These are phyloP conservation scores for Kluyveromyces aestuarii DNA, from an alignment of 805 yeast genomes.

Conservation along the genomic window DNA sequence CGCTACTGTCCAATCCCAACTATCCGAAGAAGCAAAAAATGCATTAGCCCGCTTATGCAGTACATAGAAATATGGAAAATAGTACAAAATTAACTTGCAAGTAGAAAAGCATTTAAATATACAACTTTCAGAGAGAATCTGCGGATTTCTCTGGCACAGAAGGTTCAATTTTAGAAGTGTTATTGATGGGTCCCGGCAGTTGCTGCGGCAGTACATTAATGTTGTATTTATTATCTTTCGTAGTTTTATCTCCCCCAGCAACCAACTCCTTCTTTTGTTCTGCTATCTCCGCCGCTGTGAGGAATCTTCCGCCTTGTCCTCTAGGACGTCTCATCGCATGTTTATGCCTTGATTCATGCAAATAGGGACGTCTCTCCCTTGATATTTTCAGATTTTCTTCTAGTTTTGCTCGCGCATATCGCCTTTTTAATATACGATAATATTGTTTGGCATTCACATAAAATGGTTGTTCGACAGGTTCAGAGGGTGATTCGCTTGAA, in stretches of 20 bases:
- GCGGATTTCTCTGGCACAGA: not conserved
- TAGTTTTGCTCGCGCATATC: constrained; percentile 86
- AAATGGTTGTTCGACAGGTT: constrained; percentile 71
- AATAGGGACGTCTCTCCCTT: constrained; percentile 83
- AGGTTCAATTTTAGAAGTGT: not conserved
- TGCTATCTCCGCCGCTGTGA: constrained; percentile 82
- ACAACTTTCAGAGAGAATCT: not conserved
- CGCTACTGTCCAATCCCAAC: constrained; percentile 18
- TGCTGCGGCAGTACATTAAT: constrained; percentile 2
- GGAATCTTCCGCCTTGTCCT: constrained; percentile 96
- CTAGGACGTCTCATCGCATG: constrained; percentile 99
- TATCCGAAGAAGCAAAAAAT: constrained; percentile 18
- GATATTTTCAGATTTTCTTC: constrained; percentile 85
- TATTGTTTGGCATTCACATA: constrained; percentile 98
- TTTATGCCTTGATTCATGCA: constrained; percentile 95
- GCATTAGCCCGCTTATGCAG: constrained; percentile 18
- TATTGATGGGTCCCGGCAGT: constrained; percentile 1
- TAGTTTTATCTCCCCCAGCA: not conserved
- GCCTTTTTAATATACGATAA: constrained; percentile 84
- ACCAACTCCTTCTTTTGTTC: constrained; percentile 37
- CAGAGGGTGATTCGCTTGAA: constrained; percentile 4
- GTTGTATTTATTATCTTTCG: not conserved
- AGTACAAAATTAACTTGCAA: not conserved
- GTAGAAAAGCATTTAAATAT: not conserved
- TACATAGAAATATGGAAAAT: not conserved